phyloP scores from a whole-genome alignment of 2,329 filamentous ascomycete genomes.

The Fusarium proliferatum region DNA sequence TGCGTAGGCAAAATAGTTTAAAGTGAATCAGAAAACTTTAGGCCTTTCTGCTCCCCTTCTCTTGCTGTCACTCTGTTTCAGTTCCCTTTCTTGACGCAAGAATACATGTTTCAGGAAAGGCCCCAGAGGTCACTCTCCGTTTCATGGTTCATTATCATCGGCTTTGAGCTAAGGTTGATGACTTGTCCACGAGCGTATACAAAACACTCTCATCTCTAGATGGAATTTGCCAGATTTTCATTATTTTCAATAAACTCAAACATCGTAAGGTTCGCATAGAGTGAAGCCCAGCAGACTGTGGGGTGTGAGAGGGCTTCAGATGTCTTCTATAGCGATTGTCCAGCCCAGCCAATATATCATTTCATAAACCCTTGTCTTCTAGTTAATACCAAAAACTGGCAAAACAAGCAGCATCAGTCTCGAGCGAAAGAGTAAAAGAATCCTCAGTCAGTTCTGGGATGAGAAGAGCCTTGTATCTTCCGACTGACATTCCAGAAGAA shows the following conservation, averaged over 20 bases:
- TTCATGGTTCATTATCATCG: too few species aligned
- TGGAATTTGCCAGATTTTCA: too few species aligned
- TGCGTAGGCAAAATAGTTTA: neutral
- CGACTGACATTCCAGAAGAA: neutral
- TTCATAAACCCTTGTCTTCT: neutral
- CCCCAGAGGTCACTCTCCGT: neutral
- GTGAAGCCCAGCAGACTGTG: too few species aligned
- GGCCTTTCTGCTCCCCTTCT: too few species aligned
- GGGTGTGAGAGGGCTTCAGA: neutral
- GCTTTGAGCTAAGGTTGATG: neutral
- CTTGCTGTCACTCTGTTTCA: neutral
- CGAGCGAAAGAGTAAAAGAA: fast-evolving
- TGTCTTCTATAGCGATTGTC: neutral
- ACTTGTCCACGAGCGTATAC: neutral
- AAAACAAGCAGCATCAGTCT: too few species aligned
- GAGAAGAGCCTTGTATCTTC: too few species aligned
- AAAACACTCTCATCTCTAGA: neutral
- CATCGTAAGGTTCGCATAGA: too few species aligned
- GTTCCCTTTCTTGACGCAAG: too few species aligned
- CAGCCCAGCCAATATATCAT: neutral
- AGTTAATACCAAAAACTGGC: neutral
- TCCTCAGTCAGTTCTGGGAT: neutral
- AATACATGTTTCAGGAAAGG: fast-evolving
- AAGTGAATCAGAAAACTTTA: neutral
- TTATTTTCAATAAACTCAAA: neutral